Base-by-base conservation (phyloP, 768 basidiomycete genomes). In the Dentipellis sp. region DNA sequence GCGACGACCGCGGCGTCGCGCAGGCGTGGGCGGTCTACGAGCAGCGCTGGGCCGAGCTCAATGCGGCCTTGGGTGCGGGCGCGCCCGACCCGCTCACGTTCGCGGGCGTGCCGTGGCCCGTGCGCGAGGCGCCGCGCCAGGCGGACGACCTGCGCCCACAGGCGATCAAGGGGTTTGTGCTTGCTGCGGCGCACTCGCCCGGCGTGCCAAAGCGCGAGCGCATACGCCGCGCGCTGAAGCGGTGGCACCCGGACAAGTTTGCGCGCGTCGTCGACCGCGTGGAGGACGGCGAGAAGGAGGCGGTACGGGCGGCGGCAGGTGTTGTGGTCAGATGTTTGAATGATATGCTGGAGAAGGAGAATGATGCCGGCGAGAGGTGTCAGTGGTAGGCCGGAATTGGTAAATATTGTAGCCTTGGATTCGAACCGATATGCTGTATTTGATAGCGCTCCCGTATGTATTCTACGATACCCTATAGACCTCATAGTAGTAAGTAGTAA, bases 231-330 rank as follows among this genome's bases (percentile, higher is more conserved):
- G 87, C 85, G 0, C 76, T 86, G 67, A 77, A 86, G 19, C 75
- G 86, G 45, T 91, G 88, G 88, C 89, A 92, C 65, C 90, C 89
- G 3, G 89, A 91, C 68, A 72, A 86, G 47, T 90, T 90, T 71
- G 70, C 78, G 56, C 71, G 84, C 39, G 58, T 86, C 45, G 66
- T 86, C 53, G 66, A 63, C 12, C 74, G 80, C 62, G 80, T 89
- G 2, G 65, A 62, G 3, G 77, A 76, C 38, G 69, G 71, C 50
- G 86, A 90, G 38, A 79, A 64, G 63, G 71, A 59, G 17, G 62
- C 61, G 35, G 80, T 89, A 4, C 80, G 86, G 62, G 79, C 79
- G 57, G 82, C 78, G 0, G 84, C 83, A 12, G 86, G 86, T 8
- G 71, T 80, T 39, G 76, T 91, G 12, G 82, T 81, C 1, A 72